Base-by-base conservation (phyloP, 495 filamentous ascomycete genomes). In the Lophiotrema nucula region DNA sequence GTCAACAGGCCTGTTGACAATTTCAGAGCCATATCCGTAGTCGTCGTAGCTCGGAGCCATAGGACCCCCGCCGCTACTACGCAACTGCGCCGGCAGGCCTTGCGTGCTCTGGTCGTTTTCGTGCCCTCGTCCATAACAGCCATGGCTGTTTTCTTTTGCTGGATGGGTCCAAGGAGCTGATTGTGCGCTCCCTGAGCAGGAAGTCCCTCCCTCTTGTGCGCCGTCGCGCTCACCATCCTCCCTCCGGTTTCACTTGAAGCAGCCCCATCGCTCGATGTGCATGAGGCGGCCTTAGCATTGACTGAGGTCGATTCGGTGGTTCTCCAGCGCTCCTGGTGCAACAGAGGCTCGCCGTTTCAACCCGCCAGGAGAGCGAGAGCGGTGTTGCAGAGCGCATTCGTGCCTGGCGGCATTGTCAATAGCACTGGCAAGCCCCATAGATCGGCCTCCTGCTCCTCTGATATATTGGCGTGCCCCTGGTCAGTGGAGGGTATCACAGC, bases 241-340 rank as follows among this genome's bases (percentile, higher is more conserved):
- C 4, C 48, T 47, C 59, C 53, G 43, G 63, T 66, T 66, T 66
- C 63, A 62, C 63, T 19, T 61, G 50, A 24, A 49, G 42, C 43
- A 54, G 24, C 62, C 61, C 61, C 47, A 62, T 65, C 57, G 48
- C 66, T 59, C 62, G 26, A 66, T 56, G 49, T 66, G 62, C 66
- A 67, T 62, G 66, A 63, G 57, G 66, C 66, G 66, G 43, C 53
- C 53, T 64, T 66, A 59, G 66, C 58, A 55, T 42, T 58, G 55
- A 56, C 44, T 48, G 54, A 59, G 59, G 58, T 58, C 59, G 53
- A 62, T 57, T 42, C 26, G 28, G 35, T 49, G 33, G 21, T 53
- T 46, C 12, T 28, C 38, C 31, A 22, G 15, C 24, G 55, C 64
- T 58, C 59, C 52, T 31, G 48, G 56, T 62, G 62, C 53, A 53